A percentile compares a stretch with the other conserved stretches of the same genome.
phyloP scores from a whole-genome alignment of 108 stramenopile species.

The Aurantiochytrium sp. region DNA sequence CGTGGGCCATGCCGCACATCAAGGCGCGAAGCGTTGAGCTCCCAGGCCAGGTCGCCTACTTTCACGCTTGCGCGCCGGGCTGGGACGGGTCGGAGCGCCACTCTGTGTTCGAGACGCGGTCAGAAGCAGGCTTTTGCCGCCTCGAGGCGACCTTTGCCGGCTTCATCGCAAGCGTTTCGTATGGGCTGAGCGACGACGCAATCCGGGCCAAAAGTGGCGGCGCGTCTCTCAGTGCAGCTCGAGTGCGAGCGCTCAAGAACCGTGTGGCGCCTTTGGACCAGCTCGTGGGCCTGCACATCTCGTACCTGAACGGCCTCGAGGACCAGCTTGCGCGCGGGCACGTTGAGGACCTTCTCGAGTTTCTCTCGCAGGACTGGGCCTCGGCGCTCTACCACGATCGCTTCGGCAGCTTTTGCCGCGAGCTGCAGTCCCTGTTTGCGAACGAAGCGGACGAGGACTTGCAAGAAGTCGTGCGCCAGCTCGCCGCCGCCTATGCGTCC shows the following conservation, averaged over 20 bases:
- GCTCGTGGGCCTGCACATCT: slow-evolving; percentile 50
- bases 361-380: slow-evolving; percentile 46
- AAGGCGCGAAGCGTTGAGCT: slow-evolving; percentile 35
- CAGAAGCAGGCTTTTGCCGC: not conserved
- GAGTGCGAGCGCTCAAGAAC: slow-evolving; percentile 25
- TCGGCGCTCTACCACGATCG: slow-evolving; percentile 50
- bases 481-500: not conserved
- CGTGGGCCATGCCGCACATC: slow-evolving; percentile 32
- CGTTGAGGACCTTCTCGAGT: slow-evolving; percentile 48
- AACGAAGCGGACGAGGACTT: not conserved
- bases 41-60: slow-evolving; percentile 44
- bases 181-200: not conserved
- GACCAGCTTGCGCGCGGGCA: slow-evolving; percentile 40
- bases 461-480: not conserved
- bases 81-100: not conserved
- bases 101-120: not conserved
- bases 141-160: not conserved
- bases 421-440: not conserved
- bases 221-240: not conserved
- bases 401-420: slow-evolving; percentile 18
- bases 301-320: slow-evolving; percentile 48
- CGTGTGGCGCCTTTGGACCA: slow-evolving; percentile 21
- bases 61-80: not conserved
- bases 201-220: not conserved
- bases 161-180: not conserved